These are phyloP conservation scores for Sechiopsis laciniata DNA, from an alignment of 306 rosid species.

Conservation along the genomic window DNA sequence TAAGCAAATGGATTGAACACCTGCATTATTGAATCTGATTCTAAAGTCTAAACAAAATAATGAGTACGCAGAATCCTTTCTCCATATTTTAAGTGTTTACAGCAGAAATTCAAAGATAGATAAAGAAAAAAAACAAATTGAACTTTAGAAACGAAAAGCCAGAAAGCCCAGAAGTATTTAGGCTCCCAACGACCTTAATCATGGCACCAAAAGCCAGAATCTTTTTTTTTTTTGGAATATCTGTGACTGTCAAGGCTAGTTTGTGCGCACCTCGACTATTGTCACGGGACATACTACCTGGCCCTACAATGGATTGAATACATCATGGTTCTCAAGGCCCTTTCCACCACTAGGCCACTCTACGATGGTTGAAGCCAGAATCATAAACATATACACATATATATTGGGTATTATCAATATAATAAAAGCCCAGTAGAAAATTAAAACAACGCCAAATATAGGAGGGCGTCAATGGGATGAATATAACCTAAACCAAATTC, in stretches of 20 bases:
- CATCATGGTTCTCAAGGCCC: too few species aligned
- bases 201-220: background rate
- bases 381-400: too few species aligned
- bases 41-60: background rate
- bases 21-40: constrained; percentile 11
- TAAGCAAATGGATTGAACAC: background rate
- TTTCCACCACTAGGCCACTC: too few species aligned
- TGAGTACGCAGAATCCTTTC: background rate
- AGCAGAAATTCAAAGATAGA: background rate
- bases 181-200: background rate
- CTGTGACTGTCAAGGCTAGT: too few species aligned
- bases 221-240: too few species aligned
- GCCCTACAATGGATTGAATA: too few species aligned
- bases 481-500: constrained; percentile 16
- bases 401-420: too few species aligned
- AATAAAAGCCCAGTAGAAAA: background rate
- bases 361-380: too few species aligned
- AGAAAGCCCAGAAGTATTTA: constrained; percentile 9
- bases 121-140: background rate
- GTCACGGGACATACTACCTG: too few species aligned
- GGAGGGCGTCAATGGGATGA: too few species aligned
- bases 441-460: background rate
- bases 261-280: too few species aligned
- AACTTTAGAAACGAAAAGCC: background rate
- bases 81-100: background rate